A percentile compares a stretch with the other conserved stretches of the same genome.
Evolutionary conservation across 2,329 filamentous ascomycete species (phyloP).

Genomic region (Sphaerulina populicola): DNA sequence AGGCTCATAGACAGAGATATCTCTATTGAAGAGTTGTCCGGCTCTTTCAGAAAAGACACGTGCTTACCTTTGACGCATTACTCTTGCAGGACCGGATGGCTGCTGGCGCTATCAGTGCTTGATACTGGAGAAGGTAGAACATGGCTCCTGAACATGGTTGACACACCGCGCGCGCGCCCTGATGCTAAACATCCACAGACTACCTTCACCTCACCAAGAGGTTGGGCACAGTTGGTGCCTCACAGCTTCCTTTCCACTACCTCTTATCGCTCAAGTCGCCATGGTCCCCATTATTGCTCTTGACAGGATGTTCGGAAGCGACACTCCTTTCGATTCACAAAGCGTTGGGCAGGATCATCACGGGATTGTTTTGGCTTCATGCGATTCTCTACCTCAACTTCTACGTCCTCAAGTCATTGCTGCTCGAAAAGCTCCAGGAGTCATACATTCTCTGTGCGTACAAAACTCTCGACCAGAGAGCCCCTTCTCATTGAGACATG

Average conservation of each 20-base stretch:
- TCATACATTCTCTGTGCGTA: conserved; percentile 46
- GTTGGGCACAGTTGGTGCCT: conserved; percentile 51
- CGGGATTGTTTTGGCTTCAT: conserved; percentile 46
- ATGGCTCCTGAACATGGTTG: neutral
- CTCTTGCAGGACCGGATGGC: conserved; percentile 39
- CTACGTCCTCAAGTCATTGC: conserved; percentile 45
- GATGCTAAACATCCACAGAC: conserved; percentile 36
- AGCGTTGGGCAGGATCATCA: conserved; percentile 49
- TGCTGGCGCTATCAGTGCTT: conserved; percentile 44
- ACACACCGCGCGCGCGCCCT: neutral
- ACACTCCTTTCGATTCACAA: conserved; percentile 51
- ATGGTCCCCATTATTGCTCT: conserved; percentile 44
- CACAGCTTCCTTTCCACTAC: conserved; percentile 53
- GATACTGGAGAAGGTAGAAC: conserved; percentile 48
- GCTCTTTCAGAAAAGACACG: too few relatives aligned
- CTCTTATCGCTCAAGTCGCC: conserved; percentile 47
- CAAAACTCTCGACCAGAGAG: too few relatives aligned
- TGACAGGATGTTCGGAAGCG: conserved; percentile 49
- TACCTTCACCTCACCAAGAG: conserved; percentile 58
- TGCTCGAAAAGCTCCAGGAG: conserved; percentile 48
- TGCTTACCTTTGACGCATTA: too few relatives aligned
- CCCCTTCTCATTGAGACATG: too few relatives aligned
- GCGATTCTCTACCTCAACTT: conserved; percentile 50
- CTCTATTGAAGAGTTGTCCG: too few relatives aligned
- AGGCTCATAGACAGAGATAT: too few relatives aligned